A percentile compares a stretch with the other conserved stretches of the same genome.
These are phyloP conservation scores for Papiliotrema fonsecae DNA, from an alignment of 1,284 basidiomycete species.

Conservation along the genomic window DNA sequence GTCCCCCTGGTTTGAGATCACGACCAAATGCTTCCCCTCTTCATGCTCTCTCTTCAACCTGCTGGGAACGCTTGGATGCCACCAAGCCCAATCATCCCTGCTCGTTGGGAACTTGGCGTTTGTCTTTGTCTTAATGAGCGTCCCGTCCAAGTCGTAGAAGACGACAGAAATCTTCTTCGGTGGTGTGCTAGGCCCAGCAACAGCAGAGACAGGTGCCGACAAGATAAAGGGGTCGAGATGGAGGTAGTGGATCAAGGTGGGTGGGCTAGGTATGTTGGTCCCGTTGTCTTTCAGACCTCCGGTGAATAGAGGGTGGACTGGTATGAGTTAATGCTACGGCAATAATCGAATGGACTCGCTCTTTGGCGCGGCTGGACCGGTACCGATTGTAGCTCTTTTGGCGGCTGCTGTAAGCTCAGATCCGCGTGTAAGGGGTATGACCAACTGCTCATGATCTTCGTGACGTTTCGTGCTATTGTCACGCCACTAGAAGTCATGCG, in stretches of 20 bases:
- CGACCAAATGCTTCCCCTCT: conserved; percentile 66
- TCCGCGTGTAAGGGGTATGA: too few relatives aligned
- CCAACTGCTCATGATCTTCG: too few relatives aligned
- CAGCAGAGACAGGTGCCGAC: background rate
- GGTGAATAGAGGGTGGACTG: conserved; percentile 34
- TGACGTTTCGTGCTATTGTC: too few relatives aligned
- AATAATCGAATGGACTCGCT: too few relatives aligned
- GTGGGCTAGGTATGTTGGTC: conserved; percentile 23
- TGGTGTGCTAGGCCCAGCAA: background rate
- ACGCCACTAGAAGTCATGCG: too few relatives aligned
- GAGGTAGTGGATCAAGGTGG: conserved; percentile 37
- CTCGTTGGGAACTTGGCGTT: conserved; percentile 52
- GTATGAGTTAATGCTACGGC: too few relatives aligned
- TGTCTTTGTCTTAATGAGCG: conserved; percentile 64
- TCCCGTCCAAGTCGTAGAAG: conserved; percentile 82
- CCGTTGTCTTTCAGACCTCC: conserved; percentile 13
- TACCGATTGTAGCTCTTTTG: too few relatives aligned
- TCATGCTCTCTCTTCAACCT: conserved; percentile 60
- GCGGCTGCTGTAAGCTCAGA: too few relatives aligned
- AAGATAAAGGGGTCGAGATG: conserved; percentile 39
- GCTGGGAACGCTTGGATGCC: conserved; percentile 61
- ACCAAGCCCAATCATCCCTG: conserved; percentile 67
- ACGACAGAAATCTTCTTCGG: conserved; percentile 56
- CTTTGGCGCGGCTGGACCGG: too few relatives aligned
- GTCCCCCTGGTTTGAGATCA: conserved; percentile 73